These are phyloP conservation scores for Funneliformis mosseae DNA, from an alignment of 192 early-diverging fungal genomes.

Conservation along the genomic window DNA sequence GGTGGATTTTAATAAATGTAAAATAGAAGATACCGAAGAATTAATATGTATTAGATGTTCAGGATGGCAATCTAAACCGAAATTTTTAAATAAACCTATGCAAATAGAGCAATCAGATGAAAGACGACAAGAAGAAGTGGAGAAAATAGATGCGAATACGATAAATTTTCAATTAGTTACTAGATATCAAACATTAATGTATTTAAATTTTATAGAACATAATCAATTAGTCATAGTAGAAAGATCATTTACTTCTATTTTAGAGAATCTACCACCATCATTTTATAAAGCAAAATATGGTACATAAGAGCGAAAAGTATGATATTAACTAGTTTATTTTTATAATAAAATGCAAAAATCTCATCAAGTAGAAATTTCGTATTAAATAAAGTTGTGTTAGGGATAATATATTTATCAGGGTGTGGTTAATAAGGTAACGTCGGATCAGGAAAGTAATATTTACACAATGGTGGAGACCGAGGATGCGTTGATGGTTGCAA, in stretches of 20 bases:
- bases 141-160: slow-evolving; percentile 51
- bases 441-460: no score
- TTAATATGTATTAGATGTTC: slow-evolving; percentile 42
- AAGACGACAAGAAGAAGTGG: slow-evolving; percentile 43
- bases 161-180: slow-evolving; percentile 70
- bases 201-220: slow-evolving; percentile 68
- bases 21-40: slow-evolving; percentile 54
- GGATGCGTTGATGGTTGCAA: no score
- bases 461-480: no score
- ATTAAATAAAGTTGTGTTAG: no score
- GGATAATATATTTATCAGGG: no score
- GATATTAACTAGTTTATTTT: no score
- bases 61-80: slow-evolving; percentile 49
- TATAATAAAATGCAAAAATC: no score
- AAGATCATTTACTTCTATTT: slow-evolving; percentile 79
- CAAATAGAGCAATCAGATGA: slow-evolving; percentile 38
- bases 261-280: slow-evolving; percentile 75
- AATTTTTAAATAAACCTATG: slow-evolving; percentile 35
- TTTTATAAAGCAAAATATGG: slow-evolving; percentile 88
- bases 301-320: no score
- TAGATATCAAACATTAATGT: slow-evolving; percentile 87
- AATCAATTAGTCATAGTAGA: slow-evolving; percentile 87
- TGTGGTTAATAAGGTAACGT: no score
- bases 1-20: slow-evolving; percentile 68
- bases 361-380: no score